Evolutionary conservation across 1,284 basidiomycete species (phyloP), one percentile per base, ranked within the genome.

Genomic region (Entoloma clypeatum): DNA sequence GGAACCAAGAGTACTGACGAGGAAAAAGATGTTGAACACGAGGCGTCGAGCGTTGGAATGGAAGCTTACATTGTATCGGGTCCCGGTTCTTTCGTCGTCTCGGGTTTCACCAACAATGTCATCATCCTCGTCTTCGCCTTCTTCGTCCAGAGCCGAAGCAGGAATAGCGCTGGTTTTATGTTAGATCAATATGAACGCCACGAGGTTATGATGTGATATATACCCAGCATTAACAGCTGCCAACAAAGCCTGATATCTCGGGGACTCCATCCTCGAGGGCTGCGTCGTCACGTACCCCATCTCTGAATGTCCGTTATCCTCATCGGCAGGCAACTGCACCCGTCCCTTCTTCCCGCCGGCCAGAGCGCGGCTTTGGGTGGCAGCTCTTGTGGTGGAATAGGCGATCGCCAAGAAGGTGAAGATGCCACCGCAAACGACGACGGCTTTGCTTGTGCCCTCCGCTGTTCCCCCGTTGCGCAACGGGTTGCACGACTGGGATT

Each of bases 1-100:
- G 95, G 82, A 99, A 99, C 87, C 93, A 98, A 11, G 92, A 82
- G 62, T 99, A 98, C 90, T 93, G 52, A n/a, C n/a, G n/a, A n/a
- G 4, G 19, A 13, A 22, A 32, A 45, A 17, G 45, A 52, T 4
- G 19, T 18, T 34, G 35, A 29, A n/a, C n/a, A n/a, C n/a, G 16
- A 25, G 33, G 32, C 26, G 19, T 17, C 35, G 27, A 23, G 22
- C 31, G 17, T 24, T 9, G 33, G 16, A 43, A 31, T 5, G 23
- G 24, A 13, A 42, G 62, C 79, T 49, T 61, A 91, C 90, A 57
- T 96, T 96, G 69, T 99, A 99, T 50, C 92, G 84, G n/a, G 92
- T 96, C n/a, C 92, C 94, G 32, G 85, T 79, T 22, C 88, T 80
- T 67, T 99, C 95, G 55, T 99, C 96, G 60, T 99, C 95, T 39